Conservation (phyloP, 148 eudicot genomes). For the Rhododendron vialii region DNA sequence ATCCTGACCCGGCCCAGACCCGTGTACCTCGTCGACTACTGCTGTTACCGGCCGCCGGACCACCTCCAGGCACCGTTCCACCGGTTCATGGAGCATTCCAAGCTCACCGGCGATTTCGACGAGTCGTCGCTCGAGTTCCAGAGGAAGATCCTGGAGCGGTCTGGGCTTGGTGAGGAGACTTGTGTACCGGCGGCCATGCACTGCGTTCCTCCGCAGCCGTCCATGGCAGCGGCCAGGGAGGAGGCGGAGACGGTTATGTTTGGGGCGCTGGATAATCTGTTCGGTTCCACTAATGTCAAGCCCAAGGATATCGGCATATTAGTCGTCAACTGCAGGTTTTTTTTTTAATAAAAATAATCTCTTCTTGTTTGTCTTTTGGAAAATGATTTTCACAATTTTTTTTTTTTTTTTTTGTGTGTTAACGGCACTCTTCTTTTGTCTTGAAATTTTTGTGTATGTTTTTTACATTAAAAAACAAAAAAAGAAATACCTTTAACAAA, state of each 20-base stretch:
- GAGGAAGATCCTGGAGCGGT: slow-evolving; percentile 47
- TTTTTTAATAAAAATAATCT: background rate
- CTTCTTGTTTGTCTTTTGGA: background rate
- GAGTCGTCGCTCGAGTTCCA: slow-evolving; percentile 54
- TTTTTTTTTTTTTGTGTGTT: too few relatives aligned
- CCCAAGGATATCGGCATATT: slow-evolving; percentile 49
- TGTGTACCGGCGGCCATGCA: slow-evolving; percentile 49
- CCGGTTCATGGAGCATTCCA: slow-evolving; percentile 34
- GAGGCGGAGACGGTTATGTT: slow-evolving; percentile 60
- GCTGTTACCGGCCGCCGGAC: slow-evolving; percentile 41
- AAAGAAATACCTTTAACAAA: too few relatives aligned
- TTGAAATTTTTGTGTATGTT: too few relatives aligned
- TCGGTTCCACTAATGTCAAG: slow-evolving; percentile 30
- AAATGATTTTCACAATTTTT: too few relatives aligned
- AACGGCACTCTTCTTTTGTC: too few relatives aligned
- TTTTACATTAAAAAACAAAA: too few relatives aligned
- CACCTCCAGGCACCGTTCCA: slow-evolving; percentile 23
- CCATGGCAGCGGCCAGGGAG: slow-evolving; percentile 52
- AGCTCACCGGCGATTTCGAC: slow-evolving; percentile 41
- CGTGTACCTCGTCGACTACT: slow-evolving; percentile 52
- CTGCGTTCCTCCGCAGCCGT: slow-evolving; percentile 42
- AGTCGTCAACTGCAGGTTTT: slow-evolving; percentile 48
- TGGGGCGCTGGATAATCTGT: slow-evolving; percentile 41
- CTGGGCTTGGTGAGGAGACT: slow-evolving; percentile 60
- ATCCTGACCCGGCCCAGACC: slow-evolving; percentile 47